Percentiles rank a stretch among this genome's conserved stretches.
phyloP scores from a whole-genome alignment of 2,329 filamentous ascomycete genomes.

The Tolypocladium ovalisporum region DNA sequence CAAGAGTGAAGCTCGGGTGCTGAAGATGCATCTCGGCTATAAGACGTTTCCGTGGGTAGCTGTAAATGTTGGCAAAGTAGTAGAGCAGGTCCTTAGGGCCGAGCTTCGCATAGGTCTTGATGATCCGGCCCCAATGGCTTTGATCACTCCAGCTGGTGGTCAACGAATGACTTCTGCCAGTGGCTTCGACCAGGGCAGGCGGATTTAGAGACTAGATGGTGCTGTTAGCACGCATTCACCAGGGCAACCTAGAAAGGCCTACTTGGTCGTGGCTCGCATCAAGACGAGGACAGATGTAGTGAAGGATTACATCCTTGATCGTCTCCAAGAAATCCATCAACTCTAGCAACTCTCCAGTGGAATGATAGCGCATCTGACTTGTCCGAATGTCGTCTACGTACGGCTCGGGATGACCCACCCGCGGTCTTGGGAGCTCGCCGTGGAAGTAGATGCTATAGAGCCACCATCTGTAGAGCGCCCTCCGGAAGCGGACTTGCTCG shows the following conservation, averaged over 20 bases:
- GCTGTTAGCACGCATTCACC: slow-evolving; percentile 2
- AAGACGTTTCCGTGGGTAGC: slow-evolving; percentile 32
- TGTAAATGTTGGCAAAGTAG: slow-evolving; percentile 34
- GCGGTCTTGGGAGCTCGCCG: slow-evolving; percentile 26
- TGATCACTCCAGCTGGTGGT: slow-evolving; percentile 23
- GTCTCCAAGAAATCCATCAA: slow-evolving; percentile 33
- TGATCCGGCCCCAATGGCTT: slow-evolving; percentile 25
- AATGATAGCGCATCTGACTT: slow-evolving; percentile 31
- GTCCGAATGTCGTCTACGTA: slow-evolving; percentile 28
- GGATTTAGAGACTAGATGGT: slow-evolving; percentile 8
- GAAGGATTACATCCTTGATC: slow-evolving; percentile 30
- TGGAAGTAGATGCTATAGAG: slow-evolving; percentile 43
- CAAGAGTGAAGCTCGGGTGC: slow-evolving; percentile 31
- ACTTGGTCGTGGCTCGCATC: slow-evolving; percentile 25
- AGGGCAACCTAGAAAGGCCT: slow-evolving; percentile 6
- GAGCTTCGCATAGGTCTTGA: slow-evolving; percentile 38
- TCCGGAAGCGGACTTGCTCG: slow-evolving; percentile 36
- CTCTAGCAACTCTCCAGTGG: slow-evolving; percentile 32
- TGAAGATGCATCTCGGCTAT: slow-evolving; percentile 28
- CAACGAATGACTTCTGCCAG: slow-evolving; percentile 19
- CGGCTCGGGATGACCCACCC: slow-evolving; percentile 25
- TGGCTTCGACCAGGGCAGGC: slow-evolving; percentile 11
- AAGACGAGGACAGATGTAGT: slow-evolving; percentile 35
- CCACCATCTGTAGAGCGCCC: slow-evolving; percentile 44
- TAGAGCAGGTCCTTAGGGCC: slow-evolving; percentile 37